These are phyloP conservation scores for Stromatinia cepivora DNA, from an alignment of 2,329 filamentous ascomycete species.

Conservation along the genomic window DNA sequence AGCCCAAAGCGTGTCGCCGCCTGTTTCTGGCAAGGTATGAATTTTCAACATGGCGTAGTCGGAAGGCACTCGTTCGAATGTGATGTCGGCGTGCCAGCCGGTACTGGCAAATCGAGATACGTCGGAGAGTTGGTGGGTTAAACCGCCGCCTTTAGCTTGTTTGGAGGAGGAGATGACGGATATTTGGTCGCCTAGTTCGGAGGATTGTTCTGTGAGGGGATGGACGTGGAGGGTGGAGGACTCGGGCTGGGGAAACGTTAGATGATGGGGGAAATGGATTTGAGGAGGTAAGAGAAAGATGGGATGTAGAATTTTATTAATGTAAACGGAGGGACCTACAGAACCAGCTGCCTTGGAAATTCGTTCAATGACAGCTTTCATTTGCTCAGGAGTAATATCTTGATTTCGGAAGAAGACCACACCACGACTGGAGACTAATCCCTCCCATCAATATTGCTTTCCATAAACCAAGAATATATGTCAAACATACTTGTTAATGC, in stretches of 20 bases:
- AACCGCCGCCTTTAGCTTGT: constrained; percentile 30
- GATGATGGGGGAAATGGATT: background rate
- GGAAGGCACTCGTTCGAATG: constrained; percentile 54
- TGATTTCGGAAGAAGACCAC: constrained; percentile 58
- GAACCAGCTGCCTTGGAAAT: constrained; percentile 14
- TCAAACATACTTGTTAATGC: constrained; percentile 45
- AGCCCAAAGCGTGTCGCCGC: constrained; percentile 52
- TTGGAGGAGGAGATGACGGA: constrained; percentile 55
- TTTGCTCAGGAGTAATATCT: constrained; percentile 47
- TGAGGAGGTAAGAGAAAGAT: background rate
- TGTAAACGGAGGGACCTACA: constrained; percentile 13
- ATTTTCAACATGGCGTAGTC: constrained; percentile 57
- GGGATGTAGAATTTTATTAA: background rate
- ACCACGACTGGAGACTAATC: constrained; percentile 58
- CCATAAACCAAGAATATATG: background rate
- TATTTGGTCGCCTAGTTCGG: constrained; percentile 56
- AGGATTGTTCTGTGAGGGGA: constrained; percentile 51
- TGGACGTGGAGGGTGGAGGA: constrained; percentile 56
- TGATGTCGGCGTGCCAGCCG: constrained; percentile 56
- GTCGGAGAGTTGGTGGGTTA: constrained; percentile 53
- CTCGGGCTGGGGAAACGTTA: constrained; percentile 24
- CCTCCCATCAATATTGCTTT: constrained; percentile 30
- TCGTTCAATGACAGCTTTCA: constrained; percentile 46
- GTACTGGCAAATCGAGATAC: constrained; percentile 50
- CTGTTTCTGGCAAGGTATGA: constrained; percentile 48